A percentile compares a stretch with the other conserved stretches of the same genome.
Evolutionary conservation across 1,284 basidiomycete genomes (phyloP).

Genomic region (Sporisorium scitamineum): DNA sequence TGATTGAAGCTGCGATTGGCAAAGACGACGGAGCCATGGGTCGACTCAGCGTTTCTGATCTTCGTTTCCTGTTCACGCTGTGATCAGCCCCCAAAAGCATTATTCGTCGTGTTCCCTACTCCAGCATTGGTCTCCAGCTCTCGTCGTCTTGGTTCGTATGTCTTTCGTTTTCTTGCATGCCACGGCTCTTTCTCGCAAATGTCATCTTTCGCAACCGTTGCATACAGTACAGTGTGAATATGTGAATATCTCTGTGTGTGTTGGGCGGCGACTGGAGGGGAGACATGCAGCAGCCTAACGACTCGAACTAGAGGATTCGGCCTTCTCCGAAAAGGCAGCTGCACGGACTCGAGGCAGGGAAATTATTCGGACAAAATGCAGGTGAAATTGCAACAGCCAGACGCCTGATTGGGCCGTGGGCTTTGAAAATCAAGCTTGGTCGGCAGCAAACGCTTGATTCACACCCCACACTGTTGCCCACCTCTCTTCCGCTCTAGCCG

Average conservation of each 20-base stretch:
- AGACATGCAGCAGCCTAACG: neutral
- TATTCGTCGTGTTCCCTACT: too few relatives aligned
- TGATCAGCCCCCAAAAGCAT: constrained; percentile 18
- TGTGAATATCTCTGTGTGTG: neutral
- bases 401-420: constrained; percentile 17
- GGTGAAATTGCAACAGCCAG: constrained; percentile 13
- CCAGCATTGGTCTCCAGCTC: neutral
- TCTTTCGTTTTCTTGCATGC: constrained; percentile 11
- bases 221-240: neutral
- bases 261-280: neutral
- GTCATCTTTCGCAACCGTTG: neutral
- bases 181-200: constrained; percentile 12
- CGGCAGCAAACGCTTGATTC: neutral
- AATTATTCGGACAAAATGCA: neutral
- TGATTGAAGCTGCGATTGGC: constrained; percentile 69
- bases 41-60: constrained; percentile 65
- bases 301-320: neutral
- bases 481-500: neutral
- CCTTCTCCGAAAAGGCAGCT: constrained; percentile 19
- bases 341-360: neutral
- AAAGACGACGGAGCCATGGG: constrained; percentile 68
- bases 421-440: neutral
- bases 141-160: neutral
- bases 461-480: neutral
- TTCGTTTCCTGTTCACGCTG: constrained; percentile 65